Percentiles rank a stretch among this genome's conserved stretches.
phyloP scores from a whole-genome alignment of 2,329 filamentous ascomycete genomes.

The Xylaria sp. region DNA sequence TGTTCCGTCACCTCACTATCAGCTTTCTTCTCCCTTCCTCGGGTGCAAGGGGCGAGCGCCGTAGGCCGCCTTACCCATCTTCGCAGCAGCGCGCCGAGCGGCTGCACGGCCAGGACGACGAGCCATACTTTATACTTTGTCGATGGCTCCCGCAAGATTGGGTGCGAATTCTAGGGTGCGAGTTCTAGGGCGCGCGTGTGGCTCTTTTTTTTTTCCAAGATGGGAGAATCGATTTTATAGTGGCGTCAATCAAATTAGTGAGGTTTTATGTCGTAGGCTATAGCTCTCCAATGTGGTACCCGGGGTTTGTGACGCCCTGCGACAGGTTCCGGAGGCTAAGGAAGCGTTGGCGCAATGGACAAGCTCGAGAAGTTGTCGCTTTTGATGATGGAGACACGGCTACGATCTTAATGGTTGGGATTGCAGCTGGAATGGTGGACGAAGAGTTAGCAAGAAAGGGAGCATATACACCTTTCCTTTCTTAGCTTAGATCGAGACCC shows the following conservation, averaged over 20 bases:
- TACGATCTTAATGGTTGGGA: not conserved
- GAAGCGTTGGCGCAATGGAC: slow-evolving; percentile 16
- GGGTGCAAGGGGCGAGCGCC: not conserved
- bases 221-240: not conserved
- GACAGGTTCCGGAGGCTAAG: not conserved
- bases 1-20: slow-evolving; percentile 41
- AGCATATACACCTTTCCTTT: slow-evolving; percentile 9
- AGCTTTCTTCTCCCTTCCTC: not conserved
- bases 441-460: slow-evolving; percentile 9
- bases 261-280: not conserved
- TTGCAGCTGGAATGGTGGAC: slow-evolving; percentile 12
- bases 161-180: not conserved
- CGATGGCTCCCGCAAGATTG: not conserved
- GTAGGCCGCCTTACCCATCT: not conserved
- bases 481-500: not conserved
- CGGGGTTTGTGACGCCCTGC: not conserved
- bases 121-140: slow-evolving; percentile 46
- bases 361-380: slow-evolving; percentile 15
- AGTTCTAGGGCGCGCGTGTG: not conserved
- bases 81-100: slow-evolving; percentile 56
- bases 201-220: not conserved
- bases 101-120: slow-evolving; percentile 58
- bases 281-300: not conserved
- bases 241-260: not conserved
- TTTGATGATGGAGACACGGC: slow-evolving; percentile 18